Percentiles rank a stretch among this genome's conserved stretches.
Evolutionary conservation across 2,329 filamentous ascomycete species (phyloP).

Genomic region (Ophiostoma piceae): DNA sequence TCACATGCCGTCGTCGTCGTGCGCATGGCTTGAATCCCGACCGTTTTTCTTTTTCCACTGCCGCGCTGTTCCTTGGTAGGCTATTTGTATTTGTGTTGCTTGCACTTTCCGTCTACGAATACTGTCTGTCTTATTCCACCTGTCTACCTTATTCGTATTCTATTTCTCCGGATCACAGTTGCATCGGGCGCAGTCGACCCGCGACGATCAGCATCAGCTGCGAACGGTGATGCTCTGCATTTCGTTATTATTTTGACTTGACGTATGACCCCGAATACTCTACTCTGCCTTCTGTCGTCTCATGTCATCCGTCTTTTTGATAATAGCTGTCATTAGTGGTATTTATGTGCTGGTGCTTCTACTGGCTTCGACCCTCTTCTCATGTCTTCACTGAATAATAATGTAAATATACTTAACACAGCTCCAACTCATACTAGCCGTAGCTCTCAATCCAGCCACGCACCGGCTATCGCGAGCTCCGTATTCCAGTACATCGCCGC

Average conservation of each 20-base stretch:
- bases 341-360: background rate
- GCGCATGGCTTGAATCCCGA: background rate
- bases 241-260: background rate
- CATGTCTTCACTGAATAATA: no score
- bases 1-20: slow-evolving; percentile 6
- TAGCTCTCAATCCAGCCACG: background rate
- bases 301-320: no score
- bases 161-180: background rate
- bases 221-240: background rate
- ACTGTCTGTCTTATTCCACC: background rate
- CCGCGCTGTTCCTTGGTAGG: slow-evolving; percentile 4
- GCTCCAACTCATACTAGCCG: background rate
- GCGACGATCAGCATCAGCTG: background rate
- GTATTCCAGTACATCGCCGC: slow-evolving; percentile 5
- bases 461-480: background rate
- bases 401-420: background rate
- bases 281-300: no score
- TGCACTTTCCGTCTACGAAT: background rate
- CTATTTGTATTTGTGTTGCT: background rate
- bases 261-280: no score
- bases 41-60: background rate
- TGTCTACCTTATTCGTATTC: background rate
- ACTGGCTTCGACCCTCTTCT: background rate
- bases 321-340: background rate
- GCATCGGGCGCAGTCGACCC: slow-evolving; percentile 9